Conservation (phyloP, 2,329 filamentous ascomycete species). For the Penicillium sp. region DNA sequence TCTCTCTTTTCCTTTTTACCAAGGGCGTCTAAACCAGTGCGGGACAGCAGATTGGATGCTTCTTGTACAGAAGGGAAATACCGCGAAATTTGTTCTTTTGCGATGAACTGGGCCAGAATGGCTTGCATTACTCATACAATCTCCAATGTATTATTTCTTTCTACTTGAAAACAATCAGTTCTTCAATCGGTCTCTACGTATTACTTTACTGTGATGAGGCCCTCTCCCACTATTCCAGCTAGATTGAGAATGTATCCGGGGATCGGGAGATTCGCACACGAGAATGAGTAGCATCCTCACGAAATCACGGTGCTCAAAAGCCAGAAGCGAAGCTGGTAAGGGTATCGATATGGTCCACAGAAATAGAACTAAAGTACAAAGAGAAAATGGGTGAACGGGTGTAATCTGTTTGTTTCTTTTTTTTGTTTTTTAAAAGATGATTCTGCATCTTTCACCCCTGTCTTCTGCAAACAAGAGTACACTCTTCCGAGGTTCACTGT, state of each 20-base stretch:
- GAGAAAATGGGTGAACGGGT: constrained; percentile 18
- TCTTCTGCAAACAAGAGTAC: constrained; percentile 8
- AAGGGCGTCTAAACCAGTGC: background rate
- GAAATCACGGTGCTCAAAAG: constrained; percentile 1
- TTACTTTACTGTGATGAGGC: background rate
- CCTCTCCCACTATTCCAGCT: too few species aligned
- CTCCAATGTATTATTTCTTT: background rate
- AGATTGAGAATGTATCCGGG: too few species aligned
- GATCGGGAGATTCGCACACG: background rate
- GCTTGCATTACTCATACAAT: background rate
- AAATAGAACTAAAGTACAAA: constrained; percentile 32
- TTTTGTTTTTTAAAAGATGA: constrained; percentile 15
- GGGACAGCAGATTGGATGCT: background rate
- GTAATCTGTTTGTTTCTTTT: constrained; percentile 14
- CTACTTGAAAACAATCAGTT: constrained; percentile 4
- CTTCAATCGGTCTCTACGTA: too few species aligned
- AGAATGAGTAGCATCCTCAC: background rate
- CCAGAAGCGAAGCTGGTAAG: constrained; percentile 29
- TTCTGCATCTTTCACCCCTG: constrained; percentile 15
- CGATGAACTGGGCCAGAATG: background rate
- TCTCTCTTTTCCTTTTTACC: background rate
- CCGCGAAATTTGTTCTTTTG: background rate
- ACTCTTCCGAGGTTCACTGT: constrained; percentile 1
- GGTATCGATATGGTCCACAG: constrained; percentile 38
- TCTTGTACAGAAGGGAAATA: constrained; percentile 4